A percentile compares a stretch with the other conserved stretches of the same genome.
Evolutionary conservation across 441 rosid genomes (phyloP).

Genomic region (Syzygium malaccense): DNA sequence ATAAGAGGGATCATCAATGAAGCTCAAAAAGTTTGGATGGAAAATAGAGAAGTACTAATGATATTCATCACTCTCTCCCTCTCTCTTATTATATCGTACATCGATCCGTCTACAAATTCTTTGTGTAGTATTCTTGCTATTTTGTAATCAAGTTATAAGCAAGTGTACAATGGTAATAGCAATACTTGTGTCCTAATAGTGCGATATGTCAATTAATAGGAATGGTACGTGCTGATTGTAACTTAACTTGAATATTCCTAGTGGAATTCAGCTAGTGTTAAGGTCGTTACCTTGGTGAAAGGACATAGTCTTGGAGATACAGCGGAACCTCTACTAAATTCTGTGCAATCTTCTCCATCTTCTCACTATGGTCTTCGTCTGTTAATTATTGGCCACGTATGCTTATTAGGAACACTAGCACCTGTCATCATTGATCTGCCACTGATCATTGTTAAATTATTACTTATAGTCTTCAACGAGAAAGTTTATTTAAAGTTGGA

Average conservation of each 20-base stretch:
- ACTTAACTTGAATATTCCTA: background rate
- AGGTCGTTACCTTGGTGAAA: background rate
- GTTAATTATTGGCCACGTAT: background rate
- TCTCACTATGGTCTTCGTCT: background rate
- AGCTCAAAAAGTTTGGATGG: too few relatives aligned
- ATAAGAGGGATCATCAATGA: too few relatives aligned
- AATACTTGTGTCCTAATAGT: accelerated
- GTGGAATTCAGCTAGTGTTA: background rate
- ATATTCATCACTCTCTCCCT: too few relatives aligned
- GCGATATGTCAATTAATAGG: background rate
- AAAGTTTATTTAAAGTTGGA: background rate
- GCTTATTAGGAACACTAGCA: background rate
- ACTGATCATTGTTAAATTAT: too few relatives aligned
- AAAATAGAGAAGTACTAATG: too few relatives aligned
- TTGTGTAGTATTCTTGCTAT: background rate
- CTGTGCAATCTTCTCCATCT: background rate
- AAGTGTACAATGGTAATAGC: background rate
- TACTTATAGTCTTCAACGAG: background rate
- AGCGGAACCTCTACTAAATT: background rate
- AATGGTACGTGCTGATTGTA: background rate
- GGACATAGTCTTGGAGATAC: background rate
- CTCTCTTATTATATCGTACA: background rate
- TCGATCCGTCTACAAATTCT: background rate
- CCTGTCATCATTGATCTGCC: background rate
- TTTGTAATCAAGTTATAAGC: background rate